Evolutionary conservation across 2,329 filamentous ascomycete species (phyloP), one percentile per base, ranked within the genome.

Genomic region (Penicillium freii): DNA sequence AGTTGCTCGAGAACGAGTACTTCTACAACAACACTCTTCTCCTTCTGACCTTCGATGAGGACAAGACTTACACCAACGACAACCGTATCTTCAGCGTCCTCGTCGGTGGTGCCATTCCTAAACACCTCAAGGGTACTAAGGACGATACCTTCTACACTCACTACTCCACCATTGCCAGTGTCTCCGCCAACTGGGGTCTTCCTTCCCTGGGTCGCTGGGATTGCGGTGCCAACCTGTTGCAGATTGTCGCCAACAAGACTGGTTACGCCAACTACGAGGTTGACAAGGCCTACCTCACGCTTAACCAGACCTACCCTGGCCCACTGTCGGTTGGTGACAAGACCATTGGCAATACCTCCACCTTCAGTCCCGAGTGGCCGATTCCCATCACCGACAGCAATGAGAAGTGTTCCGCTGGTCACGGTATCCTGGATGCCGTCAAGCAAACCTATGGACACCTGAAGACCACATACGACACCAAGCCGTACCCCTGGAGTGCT

Each of bases 11-110:
- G 31, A 81, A 94, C 75, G 75, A 79, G 47, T 82, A 87, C 63
- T 93, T 94, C 75, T 90, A 88, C 83, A 77, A 89, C 40, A 85
- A 89, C 68, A 93, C 90, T 0, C 81, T 93, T 1, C 82, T 94
- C n/a, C 78, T 93, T 6, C 74, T 94, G 60, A 92, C 86, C n/a
- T 94, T 91, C 68, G 91, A 95, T 63, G 91, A 94, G 77, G 91
- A 87, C 73, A 83, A 88, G 65, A 86, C 83, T 10, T 91, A 92
- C 74, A 75, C 79, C 15, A 77, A 80, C 29, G 82, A 83, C 64
- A 94, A 93, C 81, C 80, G 81, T 36, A 81, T 94, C 58, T 82
- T 89, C 59, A 84, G 79, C 59, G 81, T 94, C 62, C 81, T 94
- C 0, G 77, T 95, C 1, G 91, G 91, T n/a, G 89, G 89, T 59